Evolutionary conservation across 116 monocot genomes (phyloP).

Genomic region (Cymodocea nodosa): DNA sequence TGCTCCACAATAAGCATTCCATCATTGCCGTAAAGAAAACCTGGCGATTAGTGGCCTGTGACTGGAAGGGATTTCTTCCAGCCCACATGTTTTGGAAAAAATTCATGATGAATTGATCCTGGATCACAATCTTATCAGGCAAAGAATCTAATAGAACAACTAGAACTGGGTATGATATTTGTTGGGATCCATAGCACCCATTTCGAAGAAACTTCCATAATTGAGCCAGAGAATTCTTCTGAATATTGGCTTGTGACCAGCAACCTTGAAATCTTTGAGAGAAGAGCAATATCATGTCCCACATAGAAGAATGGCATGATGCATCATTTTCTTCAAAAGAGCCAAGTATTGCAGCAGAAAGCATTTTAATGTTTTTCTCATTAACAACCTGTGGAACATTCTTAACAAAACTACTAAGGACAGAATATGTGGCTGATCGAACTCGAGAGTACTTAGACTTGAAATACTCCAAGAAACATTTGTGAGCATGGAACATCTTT

Average conservation of each 20-base stretch:
- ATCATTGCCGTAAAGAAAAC: constrained; percentile 52
- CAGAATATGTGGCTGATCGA: constrained; percentile 73
- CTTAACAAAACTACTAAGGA: constrained; percentile 55
- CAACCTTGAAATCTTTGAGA: constrained; percentile 53
- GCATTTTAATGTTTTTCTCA: constrained; percentile 43
- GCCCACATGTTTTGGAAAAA: constrained; percentile 78
- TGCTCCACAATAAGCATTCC: constrained; percentile 66
- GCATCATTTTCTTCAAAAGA: constrained; percentile 79
- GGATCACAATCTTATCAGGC: constrained; percentile 35
- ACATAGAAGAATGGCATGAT: constrained; percentile 92
- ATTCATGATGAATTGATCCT: constrained; percentile 45
- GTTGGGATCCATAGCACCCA: constrained; percentile 80
- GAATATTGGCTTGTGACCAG: constrained; percentile 55
- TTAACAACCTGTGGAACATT: constrained; percentile 49
- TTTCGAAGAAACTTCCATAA: constrained; percentile 68
- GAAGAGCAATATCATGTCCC: constrained; percentile 82
- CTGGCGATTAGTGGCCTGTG: constrained; percentile 26
- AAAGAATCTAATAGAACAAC: constrained; percentile 54
- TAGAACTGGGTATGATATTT: constrained; percentile 66
- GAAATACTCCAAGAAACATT: constrained; percentile 60
- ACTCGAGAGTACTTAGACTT: constrained; percentile 56
- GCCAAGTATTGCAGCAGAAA: constrained; percentile 65
- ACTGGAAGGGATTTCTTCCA: constrained; percentile 48
- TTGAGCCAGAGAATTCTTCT: constrained; percentile 36
- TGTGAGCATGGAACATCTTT: constrained; percentile 48